Evolutionary conservation across 1,284 basidiomycete species (phyloP).

Genomic region (Ceratobasidium sp.): DNA sequence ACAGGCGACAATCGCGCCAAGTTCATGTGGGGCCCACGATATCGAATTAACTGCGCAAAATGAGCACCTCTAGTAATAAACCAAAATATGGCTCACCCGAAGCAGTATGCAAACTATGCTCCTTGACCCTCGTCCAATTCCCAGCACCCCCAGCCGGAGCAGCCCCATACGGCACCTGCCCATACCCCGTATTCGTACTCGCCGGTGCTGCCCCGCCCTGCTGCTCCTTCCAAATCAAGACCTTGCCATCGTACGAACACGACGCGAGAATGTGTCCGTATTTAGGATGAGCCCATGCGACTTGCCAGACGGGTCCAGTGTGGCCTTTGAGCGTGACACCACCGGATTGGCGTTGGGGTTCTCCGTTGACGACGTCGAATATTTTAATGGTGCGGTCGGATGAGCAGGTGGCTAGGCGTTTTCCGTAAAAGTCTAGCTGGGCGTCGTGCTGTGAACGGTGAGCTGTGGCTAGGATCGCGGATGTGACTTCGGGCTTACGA

Average conservation of each 20-base stretch:
- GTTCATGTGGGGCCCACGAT: conserved; percentile 97
- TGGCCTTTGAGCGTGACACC: conserved; percentile 89
- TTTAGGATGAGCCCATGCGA: conserved; percentile 97
- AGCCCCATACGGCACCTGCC: conserved; percentile 43
- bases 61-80: too few species aligned
- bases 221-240: conserved; percentile 97
- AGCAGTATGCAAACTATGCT: conserved; percentile 92
- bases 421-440: conserved; percentile 97
- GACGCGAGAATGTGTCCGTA: conserved; percentile 96
- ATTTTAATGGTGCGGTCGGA: conserved; percentile 95
- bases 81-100: conserved; percentile 77
- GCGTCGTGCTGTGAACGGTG: conserved; percentile 81
- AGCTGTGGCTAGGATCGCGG: too few species aligned
- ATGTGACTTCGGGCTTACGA: too few species aligned
- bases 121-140: conserved; percentile 94
- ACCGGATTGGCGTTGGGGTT: conserved; percentile 64
- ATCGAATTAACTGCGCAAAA: conserved; percentile 94
- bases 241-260: conserved; percentile 97
- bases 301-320: conserved; percentile 97
- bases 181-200: conserved; percentile 35
- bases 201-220: conserved; percentile 57
- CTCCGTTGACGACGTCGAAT: conserved; percentile 92
- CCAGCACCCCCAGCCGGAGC: conserved; percentile 51
- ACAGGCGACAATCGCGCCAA: conserved; percentile 95
- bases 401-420: conserved; percentile 94